A percentile compares a stretch with the other conserved stretches of the same genome.
These are phyloP conservation scores for Tricholomella constricta DNA, from an alignment of 768 basidiomycete genomes.

Conservation along the genomic window DNA sequence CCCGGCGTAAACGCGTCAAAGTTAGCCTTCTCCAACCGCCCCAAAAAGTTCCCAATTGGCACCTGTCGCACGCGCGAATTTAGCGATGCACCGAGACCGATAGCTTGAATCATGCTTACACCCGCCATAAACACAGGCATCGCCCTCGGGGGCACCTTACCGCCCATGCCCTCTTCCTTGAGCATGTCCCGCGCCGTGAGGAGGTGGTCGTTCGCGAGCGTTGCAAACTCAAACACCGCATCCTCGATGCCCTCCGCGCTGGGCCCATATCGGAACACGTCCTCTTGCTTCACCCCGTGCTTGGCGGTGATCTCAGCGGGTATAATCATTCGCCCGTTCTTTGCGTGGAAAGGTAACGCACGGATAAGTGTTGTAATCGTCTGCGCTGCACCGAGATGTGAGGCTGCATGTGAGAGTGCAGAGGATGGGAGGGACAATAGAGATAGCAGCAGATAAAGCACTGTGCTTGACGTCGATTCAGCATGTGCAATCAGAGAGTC, in stretches of 20 bases:
- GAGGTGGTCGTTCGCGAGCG: slow-evolving; percentile 78
- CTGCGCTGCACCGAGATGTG: slow-evolving; percentile 78
- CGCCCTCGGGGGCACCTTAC: slow-evolving; percentile 54
- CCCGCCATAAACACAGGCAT: slow-evolving; percentile 74
- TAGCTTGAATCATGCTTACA: slow-evolving; percentile 47
- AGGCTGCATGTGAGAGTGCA: slow-evolving; percentile 72
- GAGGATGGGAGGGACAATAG: slow-evolving; percentile 57
- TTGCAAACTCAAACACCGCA: slow-evolving; percentile 84
- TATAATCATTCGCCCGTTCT: slow-evolving; percentile 69
- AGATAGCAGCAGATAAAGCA: slow-evolving; percentile 76
- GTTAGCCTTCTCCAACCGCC: slow-evolving; percentile 63
- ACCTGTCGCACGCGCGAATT: slow-evolving; percentile 44
- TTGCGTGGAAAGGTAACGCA: slow-evolving; percentile 75
- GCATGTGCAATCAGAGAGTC: slow-evolving; percentile 72
- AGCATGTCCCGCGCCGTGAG: slow-evolving; percentile 73
- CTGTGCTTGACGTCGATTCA: slow-evolving; percentile 78
- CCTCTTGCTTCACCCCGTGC: slow-evolving; percentile 78
- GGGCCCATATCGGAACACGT: slow-evolving; percentile 64
- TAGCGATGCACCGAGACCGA: slow-evolving; percentile 14
- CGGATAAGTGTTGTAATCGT: slow-evolving; percentile 73
- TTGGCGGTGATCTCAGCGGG: slow-evolving; percentile 82
- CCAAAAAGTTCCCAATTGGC: slow-evolving; percentile 65
- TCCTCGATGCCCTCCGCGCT: slow-evolving; percentile 65
- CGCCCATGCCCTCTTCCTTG: slow-evolving; percentile 47
- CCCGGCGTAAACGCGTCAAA: slow-evolving; percentile 73